phyloP scores from a whole-genome alignment of 306 rosid species.

The Macrotyloma uniflorum region DNA sequence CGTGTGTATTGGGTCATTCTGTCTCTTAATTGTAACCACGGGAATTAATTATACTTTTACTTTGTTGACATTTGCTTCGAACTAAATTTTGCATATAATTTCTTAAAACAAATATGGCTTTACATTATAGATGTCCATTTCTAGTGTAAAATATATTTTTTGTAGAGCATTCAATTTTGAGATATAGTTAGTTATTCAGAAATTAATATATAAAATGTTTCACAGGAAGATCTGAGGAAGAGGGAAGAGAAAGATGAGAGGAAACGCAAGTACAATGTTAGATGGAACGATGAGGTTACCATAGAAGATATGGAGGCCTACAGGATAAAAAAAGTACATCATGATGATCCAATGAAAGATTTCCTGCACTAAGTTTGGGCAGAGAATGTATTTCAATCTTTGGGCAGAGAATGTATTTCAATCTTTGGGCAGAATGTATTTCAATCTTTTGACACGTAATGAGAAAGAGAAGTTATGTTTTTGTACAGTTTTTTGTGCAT shows the following conservation, averaged over 20 bases:
- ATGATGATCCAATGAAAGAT: slow-evolving; percentile 39
- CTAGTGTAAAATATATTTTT: not conserved
- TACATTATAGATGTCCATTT: not conserved
- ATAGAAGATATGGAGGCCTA: slow-evolving; percentile 37
- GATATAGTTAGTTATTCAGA: not conserved
- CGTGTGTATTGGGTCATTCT: not conserved
- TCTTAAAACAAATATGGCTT: not conserved
- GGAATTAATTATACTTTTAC: not conserved
- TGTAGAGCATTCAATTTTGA: not conserved
- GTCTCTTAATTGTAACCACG: not conserved
- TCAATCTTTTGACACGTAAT: not conserved
- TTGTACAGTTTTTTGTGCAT: too few species aligned
- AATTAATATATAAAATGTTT: not conserved
- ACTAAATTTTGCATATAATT: slow-evolving; percentile 10
- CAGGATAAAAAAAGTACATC: slow-evolving; percentile 37
- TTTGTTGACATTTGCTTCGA: not conserved
- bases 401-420: too few species aligned
- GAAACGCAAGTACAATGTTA: slow-evolving; percentile 38
- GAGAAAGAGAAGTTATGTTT: not conserved
- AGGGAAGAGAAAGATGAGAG: slow-evolving; percentile 41
- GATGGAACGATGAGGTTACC: slow-evolving; percentile 39
- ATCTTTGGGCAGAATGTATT: not conserved
- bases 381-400: too few species aligned
- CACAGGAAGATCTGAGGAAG: slow-evolving; percentile 36
- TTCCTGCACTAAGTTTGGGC: slow-evolving; percentile 18